Evolutionary conservation across 1,284 basidiomycete genomes (phyloP).

Genomic region (Cutaneotrichosporon sp.): DNA sequence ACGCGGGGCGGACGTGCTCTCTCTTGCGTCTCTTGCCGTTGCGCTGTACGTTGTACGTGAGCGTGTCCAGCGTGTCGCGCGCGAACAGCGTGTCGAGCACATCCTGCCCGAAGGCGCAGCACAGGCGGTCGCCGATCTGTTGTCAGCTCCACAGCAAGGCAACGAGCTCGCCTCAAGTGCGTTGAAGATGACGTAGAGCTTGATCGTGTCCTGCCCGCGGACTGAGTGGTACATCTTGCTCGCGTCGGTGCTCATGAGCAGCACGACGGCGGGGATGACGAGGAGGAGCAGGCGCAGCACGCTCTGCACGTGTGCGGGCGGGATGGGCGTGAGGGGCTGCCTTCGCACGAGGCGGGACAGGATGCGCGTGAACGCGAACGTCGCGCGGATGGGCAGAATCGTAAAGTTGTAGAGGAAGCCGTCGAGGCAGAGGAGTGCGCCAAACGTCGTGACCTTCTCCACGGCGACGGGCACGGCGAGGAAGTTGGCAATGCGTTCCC

Average conservation of each 20-base stretch:
- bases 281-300: slow-evolving; percentile 79
- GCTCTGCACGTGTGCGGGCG: slow-evolving; percentile 44
- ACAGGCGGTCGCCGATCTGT: slow-evolving; percentile 84
- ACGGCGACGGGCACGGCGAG: slow-evolving; percentile 88
- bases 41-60: slow-evolving; percentile 19
- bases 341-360: slow-evolving; percentile 36
- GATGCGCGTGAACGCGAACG: slow-evolving; percentile 67
- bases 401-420: slow-evolving; percentile 98
- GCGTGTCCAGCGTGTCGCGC: slow-evolving; percentile 72
- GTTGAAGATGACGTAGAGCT: slow-evolving; percentile 99
- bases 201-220: slow-evolving; percentile 98
- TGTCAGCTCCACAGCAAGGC: not conserved
- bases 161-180: slow-evolving; percentile 67
- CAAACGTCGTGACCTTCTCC: slow-evolving; percentile 91
- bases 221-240: slow-evolving; percentile 99
- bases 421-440: slow-evolving; percentile 91
- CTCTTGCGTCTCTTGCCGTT: slow-evolving; percentile 48
- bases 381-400: slow-evolving; percentile 87
- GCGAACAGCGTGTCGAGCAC: slow-evolving; percentile 96
- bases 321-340: slow-evolving; percentile 32
- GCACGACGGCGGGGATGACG: slow-evolving; percentile 69
- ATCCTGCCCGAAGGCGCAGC: slow-evolving; percentile 97
- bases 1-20: slow-evolving; percentile 64
- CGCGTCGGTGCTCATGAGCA: slow-evolving; percentile 84
- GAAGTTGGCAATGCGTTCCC: slow-evolving; percentile 98